phyloP scores from a whole-genome alignment of 208 protist species.

The Angomonas deanei region DNA sequence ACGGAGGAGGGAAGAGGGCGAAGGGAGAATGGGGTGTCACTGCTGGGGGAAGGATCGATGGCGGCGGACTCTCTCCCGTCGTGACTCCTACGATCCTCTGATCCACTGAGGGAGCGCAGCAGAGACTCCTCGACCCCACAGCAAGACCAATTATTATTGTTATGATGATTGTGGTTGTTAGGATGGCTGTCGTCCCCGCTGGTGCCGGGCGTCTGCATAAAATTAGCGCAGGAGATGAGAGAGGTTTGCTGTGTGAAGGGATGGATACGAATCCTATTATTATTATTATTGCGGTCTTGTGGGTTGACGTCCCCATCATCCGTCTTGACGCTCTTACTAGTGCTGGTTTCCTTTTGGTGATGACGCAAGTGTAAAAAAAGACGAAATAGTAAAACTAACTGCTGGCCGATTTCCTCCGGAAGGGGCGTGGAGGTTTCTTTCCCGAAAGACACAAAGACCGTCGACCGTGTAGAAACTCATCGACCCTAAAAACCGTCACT shows the following conservation, averaged over 20 bases:
- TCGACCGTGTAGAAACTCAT: slow-evolving; percentile 41
- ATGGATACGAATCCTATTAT: too few species aligned
- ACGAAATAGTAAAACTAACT: slow-evolving; percentile 54
- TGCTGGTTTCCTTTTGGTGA: too few species aligned
- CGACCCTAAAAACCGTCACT: slow-evolving; percentile 13
- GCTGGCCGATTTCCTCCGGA: slow-evolving; percentile 23
- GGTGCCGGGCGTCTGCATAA: not conserved
- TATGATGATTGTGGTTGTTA: not conserved
- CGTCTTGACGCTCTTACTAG: too few species aligned
- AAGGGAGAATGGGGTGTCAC: not conserved
- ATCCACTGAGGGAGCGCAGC: too few species aligned
- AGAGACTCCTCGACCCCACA: not conserved
- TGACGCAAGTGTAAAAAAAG: slow-evolving; percentile 61
- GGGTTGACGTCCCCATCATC: not conserved
- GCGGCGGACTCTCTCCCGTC: not conserved
- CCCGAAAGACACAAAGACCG: slow-evolving; percentile 19
- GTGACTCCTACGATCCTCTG: not conserved
- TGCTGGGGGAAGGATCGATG: too few species aligned
- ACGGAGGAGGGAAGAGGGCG: not conserved
- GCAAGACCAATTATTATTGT: not conserved
- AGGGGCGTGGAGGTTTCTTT: not conserved
- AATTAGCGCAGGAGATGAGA: not conserved
- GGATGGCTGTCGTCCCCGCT: not conserved
- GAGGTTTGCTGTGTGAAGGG: too few species aligned
- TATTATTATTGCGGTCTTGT: not conserved